These are phyloP conservation scores for Canna indica DNA, from an alignment of 176 grass and related monocot species.

Conservation along the genomic window DNA sequence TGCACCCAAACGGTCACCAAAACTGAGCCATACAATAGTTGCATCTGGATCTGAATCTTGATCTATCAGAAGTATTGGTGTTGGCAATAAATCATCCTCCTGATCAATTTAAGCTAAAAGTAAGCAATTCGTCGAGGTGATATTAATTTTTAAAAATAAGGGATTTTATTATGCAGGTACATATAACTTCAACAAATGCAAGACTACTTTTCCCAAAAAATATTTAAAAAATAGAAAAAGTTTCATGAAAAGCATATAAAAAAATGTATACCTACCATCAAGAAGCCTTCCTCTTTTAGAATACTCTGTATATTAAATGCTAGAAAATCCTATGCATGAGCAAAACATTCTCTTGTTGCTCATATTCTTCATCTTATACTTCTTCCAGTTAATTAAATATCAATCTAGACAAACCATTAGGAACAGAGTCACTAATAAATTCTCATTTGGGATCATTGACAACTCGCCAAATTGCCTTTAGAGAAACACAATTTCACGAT, in stretches of 20 bases:
- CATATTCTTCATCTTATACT: neutral
- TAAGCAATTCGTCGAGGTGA: neutral
- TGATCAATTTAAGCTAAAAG: conserved; percentile 2
- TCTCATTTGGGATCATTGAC: neutral
- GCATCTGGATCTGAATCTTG: conserved; percentile 83
- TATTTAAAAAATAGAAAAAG: too few species aligned
- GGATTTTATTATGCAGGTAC: neutral
- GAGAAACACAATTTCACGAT: neutral
- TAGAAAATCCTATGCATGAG: neutral
- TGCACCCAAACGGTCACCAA: conserved; percentile 82
- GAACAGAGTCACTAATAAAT: neutral
- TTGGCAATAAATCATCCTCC: conserved; percentile 49
- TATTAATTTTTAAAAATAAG: neutral
- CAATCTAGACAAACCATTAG: neutral
- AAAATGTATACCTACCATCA: too few species aligned
- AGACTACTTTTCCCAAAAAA: too few species aligned
- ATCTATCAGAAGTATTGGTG: conserved; percentile 78
- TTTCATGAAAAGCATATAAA: too few species aligned
- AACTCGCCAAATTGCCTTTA: neutral
- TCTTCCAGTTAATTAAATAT: neutral
- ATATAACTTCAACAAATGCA: too few species aligned
- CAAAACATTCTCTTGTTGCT: neutral
- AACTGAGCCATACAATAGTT: conserved; percentile 87
- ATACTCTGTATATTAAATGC: too few species aligned
- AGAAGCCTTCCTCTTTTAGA: too few species aligned